phyloP scores from a whole-genome alignment of 768 basidiomycete species.

The Suillus fuscotomentosus region DNA sequence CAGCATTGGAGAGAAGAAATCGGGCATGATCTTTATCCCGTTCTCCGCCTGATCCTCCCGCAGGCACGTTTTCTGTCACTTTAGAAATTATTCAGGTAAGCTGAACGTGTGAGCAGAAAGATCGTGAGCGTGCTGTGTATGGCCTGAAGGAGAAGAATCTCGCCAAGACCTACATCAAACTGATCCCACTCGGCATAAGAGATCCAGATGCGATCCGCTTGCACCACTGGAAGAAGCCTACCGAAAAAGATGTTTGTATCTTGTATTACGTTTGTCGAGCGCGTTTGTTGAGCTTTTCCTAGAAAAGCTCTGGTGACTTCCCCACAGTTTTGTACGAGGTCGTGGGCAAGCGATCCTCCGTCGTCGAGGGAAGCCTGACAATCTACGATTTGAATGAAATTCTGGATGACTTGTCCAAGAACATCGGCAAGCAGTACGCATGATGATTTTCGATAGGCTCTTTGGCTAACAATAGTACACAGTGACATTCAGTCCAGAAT shows the following conservation, averaged over 20 bases:
- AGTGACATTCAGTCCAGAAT: conserved; percentile 78
- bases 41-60: conserved; percentile 85
- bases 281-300: conserved; percentile 6
- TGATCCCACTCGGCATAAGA: conserved; percentile 78
- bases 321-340: conserved; percentile 85
- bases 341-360: conserved; percentile 79
- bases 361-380: conserved; percentile 69
- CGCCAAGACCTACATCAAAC: conserved; percentile 88
- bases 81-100: neutral
- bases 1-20: conserved; percentile 86
- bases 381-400: conserved; percentile 83
- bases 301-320: conserved; percentile 85
- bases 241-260: conserved; percentile 57
- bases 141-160: conserved; percentile 94
- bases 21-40: conserved; percentile 87
- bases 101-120: conserved; percentile 60
- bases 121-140: conserved; percentile 88
- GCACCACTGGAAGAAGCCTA: conserved; percentile 88
- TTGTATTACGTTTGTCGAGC: neutral
- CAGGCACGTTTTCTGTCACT: conserved; percentile 51
- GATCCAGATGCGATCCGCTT: conserved; percentile 82
- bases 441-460: neutral
- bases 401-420: conserved; percentile 74
- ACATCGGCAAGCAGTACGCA: conserved; percentile 72
- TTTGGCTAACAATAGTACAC: conserved; percentile 7